Conservation (phyloP, 1,139 yeast genomes). For the Maudiozyma humilis region DNA sequence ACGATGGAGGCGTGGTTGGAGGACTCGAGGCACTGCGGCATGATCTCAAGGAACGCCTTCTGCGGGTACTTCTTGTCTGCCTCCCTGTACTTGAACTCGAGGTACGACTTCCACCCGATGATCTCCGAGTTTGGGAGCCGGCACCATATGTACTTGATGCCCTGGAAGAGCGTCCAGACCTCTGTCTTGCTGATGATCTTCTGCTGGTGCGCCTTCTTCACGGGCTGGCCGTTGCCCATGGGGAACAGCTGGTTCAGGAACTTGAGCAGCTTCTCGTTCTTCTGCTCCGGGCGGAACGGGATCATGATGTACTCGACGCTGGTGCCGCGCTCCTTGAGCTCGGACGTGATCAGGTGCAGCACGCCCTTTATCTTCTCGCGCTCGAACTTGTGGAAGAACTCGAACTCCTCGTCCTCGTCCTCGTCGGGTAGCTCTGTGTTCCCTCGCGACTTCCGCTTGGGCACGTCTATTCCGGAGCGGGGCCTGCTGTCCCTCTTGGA, state of each 20-base stretch:
- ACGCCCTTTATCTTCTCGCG: slow-evolving; percentile 55
- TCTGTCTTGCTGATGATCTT: slow-evolving; percentile 42
- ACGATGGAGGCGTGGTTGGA: slow-evolving; percentile 87
- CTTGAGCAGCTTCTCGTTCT: slow-evolving; percentile 46
- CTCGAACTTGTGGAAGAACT: slow-evolving; percentile 44
- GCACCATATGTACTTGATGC: slow-evolving; percentile 78
- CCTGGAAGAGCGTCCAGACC: slow-evolving; percentile 62
- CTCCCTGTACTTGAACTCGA: slow-evolving; percentile 60
- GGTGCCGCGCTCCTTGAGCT: slow-evolving; percentile 44
- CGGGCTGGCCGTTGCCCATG: slow-evolving; percentile 38
- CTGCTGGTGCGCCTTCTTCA: slow-evolving; percentile 36
- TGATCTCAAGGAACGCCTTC: slow-evolving; percentile 64
- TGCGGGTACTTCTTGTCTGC: slow-evolving; percentile 57
- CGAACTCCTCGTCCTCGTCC: slow-evolving; percentile 30
- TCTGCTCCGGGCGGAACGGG: slow-evolving; percentile 61
- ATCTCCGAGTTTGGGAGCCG: slow-evolving; percentile 72
- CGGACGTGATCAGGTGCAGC: slow-evolving; percentile 60
- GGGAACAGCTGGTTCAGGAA: slow-evolving; percentile 50
- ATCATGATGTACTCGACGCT: slow-evolving; percentile 57
- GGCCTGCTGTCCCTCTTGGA: background rate
- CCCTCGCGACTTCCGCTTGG: background rate
- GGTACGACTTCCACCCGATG: slow-evolving; percentile 80
- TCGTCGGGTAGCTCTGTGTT: background rate
- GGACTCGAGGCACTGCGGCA: slow-evolving; percentile 77
- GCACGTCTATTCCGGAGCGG: background rate